Percentiles rank a stretch among this genome's conserved stretches.
Evolutionary conservation across 768 basidiomycete genomes (phyloP).

Genomic region (Lactarius vividus): DNA sequence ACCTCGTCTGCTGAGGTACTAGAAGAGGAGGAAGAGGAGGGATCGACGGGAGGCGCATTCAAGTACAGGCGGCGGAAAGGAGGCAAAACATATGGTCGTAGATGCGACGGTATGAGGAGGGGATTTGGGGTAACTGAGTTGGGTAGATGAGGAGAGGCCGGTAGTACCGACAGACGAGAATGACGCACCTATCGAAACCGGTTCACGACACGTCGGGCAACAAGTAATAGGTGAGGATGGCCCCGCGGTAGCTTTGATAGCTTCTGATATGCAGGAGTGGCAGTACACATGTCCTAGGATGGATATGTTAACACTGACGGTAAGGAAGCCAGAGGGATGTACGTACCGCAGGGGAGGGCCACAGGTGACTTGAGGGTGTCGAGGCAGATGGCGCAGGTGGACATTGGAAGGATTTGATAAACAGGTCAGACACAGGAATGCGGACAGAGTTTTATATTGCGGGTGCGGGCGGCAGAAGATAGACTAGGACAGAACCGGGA

Average conservation of each 20-base stretch:
- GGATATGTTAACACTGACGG: background rate
- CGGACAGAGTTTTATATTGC: constrained; percentile 2
- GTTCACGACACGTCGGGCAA: constrained; percentile 26
- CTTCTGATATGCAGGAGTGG: constrained; percentile 14
- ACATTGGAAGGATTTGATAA: constrained; percentile 14
- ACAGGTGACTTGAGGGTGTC: constrained; percentile 19
- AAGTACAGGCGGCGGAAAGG: constrained; percentile 28
- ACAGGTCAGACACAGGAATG: background rate
- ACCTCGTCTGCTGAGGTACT: background rate
- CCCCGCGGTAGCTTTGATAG: background rate
- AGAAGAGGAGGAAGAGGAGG: background rate
- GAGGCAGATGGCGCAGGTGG: constrained; percentile 26
- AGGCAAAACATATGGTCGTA: constrained; percentile 20
- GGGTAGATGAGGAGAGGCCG: background rate
- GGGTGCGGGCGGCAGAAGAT: constrained; percentile 7
- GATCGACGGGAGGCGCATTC: background rate
- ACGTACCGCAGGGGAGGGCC: constrained; percentile 27
- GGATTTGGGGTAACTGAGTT: constrained; percentile 18
- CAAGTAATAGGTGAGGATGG: background rate
- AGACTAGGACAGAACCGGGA: background rate
- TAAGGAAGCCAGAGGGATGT: background rate
- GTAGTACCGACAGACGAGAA: background rate
- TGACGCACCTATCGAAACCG: constrained; percentile 10
- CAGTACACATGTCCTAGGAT: constrained; percentile 22
- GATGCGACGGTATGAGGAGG: constrained; percentile 20